Percentiles rank a stretch among this genome's conserved stretches.
Conservation (phyloP, 164 flowering plant species). For the Brasenia schreberi region DNA sequence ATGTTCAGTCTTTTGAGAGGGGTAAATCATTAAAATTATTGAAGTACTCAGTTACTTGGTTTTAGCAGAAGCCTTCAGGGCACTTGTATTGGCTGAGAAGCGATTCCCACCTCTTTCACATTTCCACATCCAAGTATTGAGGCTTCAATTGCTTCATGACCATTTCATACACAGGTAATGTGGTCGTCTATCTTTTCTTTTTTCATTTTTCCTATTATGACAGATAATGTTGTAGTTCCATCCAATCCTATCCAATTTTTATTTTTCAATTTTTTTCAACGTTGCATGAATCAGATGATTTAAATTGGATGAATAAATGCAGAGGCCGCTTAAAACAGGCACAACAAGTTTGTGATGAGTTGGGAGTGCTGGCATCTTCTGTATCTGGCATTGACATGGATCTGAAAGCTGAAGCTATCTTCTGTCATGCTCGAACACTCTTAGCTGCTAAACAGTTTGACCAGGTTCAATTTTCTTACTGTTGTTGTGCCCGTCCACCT, state of each 20-base stretch:
- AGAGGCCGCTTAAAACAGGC: conserved; percentile 84
- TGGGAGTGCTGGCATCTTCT: conserved; percentile 80
- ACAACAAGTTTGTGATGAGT: conserved; percentile 74
- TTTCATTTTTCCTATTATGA: neutral
- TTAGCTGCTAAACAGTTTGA: conserved; percentile 87
- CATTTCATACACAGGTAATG: conserved; percentile 64
- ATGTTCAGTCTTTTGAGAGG: too few relatives aligned
- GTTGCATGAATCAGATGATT: neutral
- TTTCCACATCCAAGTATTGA: conserved; percentile 54
- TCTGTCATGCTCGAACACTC: conserved; percentile 85
- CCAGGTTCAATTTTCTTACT: conserved; percentile 41
- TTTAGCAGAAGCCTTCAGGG: conserved; percentile 68
- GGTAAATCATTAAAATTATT: too few relatives aligned
- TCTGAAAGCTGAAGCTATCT: conserved; percentile 72
- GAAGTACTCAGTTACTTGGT: neutral
- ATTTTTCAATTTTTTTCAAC: neutral
- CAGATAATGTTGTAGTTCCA: neutral
- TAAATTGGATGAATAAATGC: conserved; percentile 1
- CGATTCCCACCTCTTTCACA: conserved; percentile 55
- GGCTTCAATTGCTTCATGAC: conserved; percentile 86
- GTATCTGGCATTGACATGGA: conserved; percentile 86
- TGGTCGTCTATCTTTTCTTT: neutral
- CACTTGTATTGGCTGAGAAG: conserved; percentile 68
- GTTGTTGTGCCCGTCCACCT: neutral
- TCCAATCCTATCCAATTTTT: neutral